phyloP scores from a whole-genome alignment of 2,329 filamentous ascomycete genomes.

The Colletotrichum sp. region DNA sequence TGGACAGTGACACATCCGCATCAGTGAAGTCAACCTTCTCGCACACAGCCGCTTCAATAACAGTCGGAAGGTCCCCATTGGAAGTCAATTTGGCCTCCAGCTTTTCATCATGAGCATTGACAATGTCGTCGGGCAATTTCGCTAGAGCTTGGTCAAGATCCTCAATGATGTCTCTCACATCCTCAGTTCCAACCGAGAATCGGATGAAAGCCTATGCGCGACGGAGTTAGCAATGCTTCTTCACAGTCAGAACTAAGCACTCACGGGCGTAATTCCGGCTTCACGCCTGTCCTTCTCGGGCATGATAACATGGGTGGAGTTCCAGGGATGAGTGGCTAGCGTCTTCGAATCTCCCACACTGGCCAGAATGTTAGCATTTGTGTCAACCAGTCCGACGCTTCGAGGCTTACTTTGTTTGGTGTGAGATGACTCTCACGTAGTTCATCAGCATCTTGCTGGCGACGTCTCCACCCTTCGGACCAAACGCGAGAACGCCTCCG shows the following conservation, averaged over 20 bases:
- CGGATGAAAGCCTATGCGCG: constrained; percentile 51
- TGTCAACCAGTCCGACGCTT: no score
- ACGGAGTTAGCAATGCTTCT: not conserved
- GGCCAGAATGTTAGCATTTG: no score
- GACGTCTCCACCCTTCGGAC: constrained; percentile 68
- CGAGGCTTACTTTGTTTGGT: constrained; percentile 69
- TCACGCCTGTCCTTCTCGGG: constrained; percentile 69
- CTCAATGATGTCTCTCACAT: constrained; percentile 74
- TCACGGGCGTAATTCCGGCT: constrained; percentile 64
- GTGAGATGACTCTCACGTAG: constrained; percentile 76
- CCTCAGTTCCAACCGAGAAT: constrained; percentile 55
- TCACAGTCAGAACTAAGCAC: not conserved
- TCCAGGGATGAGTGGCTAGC: constrained; percentile 74
- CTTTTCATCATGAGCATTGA: not conserved
- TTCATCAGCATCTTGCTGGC: constrained; percentile 56
- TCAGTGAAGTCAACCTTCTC: not conserved
- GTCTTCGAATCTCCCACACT: constrained; percentile 73
- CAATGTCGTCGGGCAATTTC: not conserved
- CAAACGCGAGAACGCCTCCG: constrained; percentile 74
- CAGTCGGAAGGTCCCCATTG: not conserved
- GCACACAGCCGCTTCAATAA: not conserved
- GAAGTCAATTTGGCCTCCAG: not conserved
- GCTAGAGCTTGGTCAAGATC: constrained; percentile 68
- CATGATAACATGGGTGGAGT: constrained; percentile 61
- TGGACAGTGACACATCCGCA: not conserved